Evolutionary conservation across 768 basidiomycete species (phyloP).

Genomic region (Auricularia heimuer): DNA sequence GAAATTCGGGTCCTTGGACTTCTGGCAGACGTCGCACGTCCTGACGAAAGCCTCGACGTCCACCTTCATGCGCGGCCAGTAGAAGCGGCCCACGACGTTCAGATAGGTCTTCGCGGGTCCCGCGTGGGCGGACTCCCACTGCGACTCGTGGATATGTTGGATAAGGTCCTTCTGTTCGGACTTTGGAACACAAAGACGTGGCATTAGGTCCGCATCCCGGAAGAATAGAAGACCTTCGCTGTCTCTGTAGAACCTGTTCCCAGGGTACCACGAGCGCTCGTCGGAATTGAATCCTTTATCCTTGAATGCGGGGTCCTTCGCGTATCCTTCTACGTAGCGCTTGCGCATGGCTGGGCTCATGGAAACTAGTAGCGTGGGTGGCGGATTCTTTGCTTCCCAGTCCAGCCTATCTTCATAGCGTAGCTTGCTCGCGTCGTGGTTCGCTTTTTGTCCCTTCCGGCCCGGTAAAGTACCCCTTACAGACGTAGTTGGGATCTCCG

Average conservation of each 20-base stretch:
- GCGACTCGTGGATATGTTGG: conserved; percentile 5
- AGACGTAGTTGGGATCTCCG: conserved; percentile 3
- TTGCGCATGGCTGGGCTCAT: neutral
- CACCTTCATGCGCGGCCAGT: conserved; percentile 9
- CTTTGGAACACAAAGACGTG: conserved; percentile 9
- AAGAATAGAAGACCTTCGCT: conserved; percentile 4
- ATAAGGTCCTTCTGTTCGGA: conserved; percentile 1
- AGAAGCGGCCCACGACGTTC: neutral
- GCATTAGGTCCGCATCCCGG: neutral
- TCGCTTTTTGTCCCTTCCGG: neutral
- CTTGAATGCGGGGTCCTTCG: conserved; percentile 2
- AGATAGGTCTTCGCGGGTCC: conserved; percentile 6
- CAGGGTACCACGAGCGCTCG: neutral
- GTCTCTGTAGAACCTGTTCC: neutral
- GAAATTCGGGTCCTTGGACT: conserved; percentile 7
- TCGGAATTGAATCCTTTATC: neutral
- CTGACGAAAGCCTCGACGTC: conserved; percentile 4
- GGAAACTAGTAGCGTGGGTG: neutral
- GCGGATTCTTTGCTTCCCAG: neutral
- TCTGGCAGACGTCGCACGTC: conserved; percentile 12
- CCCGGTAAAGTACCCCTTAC: neutral
- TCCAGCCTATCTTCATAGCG: neutral
- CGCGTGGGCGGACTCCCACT: conserved; percentile 8
- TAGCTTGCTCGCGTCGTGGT: neutral
- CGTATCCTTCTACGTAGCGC: conserved; percentile 5